A percentile compares a stretch with the other conserved stretches of the same genome.
Evolutionary conservation across 495 filamentous ascomycete genomes (phyloP).

Genomic region (Penicillium lividum): DNA sequence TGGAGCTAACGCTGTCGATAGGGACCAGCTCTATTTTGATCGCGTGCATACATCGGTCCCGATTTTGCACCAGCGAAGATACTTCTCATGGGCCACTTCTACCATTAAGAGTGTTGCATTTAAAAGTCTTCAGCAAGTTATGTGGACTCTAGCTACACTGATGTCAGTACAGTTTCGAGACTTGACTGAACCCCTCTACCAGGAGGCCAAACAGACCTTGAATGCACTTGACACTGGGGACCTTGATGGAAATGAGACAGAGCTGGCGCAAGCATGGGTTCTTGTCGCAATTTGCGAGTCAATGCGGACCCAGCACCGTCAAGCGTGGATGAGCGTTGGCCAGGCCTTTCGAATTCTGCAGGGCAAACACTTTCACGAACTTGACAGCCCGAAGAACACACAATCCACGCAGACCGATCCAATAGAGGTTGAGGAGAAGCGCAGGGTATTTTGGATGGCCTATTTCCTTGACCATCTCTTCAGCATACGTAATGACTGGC

Average conservation of each 20-base stretch:
- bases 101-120: conserved; percentile 11
- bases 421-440: conserved; percentile 43
- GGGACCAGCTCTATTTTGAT: conserved; percentile 40
- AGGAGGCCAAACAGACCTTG: conserved; percentile 21
- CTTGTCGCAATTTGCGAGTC: conserved; percentile 52
- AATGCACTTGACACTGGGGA: conserved; percentile 12
- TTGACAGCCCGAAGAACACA: conserved; percentile 34
- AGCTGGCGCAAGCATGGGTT: conserved; percentile 52
- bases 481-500: conserved; percentile 45
- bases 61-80: conserved; percentile 31
- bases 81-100: conserved; percentile 22
- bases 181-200: conserved; percentile 26
- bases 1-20: conserved; percentile 1
- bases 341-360: conserved; percentile 54
- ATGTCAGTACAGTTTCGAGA: conserved; percentile 26
- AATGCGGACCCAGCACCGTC: conserved; percentile 41
- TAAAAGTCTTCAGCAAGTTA: conserved; percentile 30
- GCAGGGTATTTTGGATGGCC: conserved; percentile 56
- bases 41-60: conserved; percentile 30
- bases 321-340: conserved; percentile 54
- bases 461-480: conserved; percentile 54
- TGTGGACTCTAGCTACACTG: conserved; percentile 33
- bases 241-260: conserved; percentile 13
- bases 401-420: conserved; percentile 7
- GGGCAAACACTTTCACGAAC: conserved; percentile 46